These are phyloP conservation scores for Petasospora fabianii DNA, from an alignment of 1,139 yeast species.

Conservation along the genomic window DNA sequence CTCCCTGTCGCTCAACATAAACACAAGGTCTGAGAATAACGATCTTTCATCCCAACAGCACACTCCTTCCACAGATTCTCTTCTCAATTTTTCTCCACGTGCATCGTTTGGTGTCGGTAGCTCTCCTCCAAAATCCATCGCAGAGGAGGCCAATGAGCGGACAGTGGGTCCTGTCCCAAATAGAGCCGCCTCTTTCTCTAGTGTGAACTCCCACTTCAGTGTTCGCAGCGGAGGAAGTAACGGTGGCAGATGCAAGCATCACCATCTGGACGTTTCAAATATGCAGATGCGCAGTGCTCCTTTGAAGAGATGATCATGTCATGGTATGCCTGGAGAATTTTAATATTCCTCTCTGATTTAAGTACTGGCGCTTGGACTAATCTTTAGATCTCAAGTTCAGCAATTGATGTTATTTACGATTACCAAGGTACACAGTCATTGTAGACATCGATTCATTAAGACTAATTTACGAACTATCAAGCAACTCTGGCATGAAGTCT, in stretches of 20 bases:
- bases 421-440: too few species aligned
- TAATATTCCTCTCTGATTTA: too few species aligned
- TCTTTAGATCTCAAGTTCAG: too few species aligned
- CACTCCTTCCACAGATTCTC: conserved; percentile 7
- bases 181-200: conserved; percentile 17
- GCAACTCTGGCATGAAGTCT: conserved; percentile 15
- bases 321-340: too few species aligned
- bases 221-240: conserved; percentile 6
- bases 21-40: neutral
- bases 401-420: too few species aligned
- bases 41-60: neutral
- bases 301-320: conserved; percentile 2
- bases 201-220: conserved; percentile 21
- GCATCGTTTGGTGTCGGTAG: neutral
- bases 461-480: too few species aligned
- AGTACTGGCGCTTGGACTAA: too few species aligned
- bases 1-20: neutral
- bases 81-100: conserved; percentile 6
- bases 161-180: neutral
- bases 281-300: conserved; percentile 16
- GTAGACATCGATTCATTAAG: too few species aligned
- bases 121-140: conserved; percentile 11
- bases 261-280: conserved; percentile 25
- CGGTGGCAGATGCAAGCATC: conserved; percentile 19
- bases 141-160: conserved; percentile 1